Conservation (phyloP, 176 grass and related monocot species). For the Canna indica region DNA sequence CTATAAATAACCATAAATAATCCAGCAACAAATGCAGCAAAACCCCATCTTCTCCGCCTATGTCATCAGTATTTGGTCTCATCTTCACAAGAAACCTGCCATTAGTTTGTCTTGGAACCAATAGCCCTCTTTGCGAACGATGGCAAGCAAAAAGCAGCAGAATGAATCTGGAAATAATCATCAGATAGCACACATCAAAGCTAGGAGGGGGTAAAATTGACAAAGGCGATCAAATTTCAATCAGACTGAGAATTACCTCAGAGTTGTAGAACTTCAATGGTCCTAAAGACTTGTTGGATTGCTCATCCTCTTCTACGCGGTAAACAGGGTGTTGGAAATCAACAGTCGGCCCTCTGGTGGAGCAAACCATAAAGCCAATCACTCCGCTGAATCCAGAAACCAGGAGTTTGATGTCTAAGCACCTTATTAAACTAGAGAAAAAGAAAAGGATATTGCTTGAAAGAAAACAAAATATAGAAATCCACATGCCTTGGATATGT, state of each 20-base stretch:
- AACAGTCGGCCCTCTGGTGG: constrained; percentile 59
- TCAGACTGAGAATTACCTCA: constrained; percentile 34
- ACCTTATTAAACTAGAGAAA: background rate
- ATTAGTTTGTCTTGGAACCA: constrained; percentile 34
- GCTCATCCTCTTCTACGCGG: constrained; percentile 62
- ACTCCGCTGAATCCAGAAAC: constrained; percentile 53
- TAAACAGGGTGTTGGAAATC: constrained; percentile 75
- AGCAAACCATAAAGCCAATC: constrained; percentile 97
- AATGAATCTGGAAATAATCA: constrained; percentile 47
- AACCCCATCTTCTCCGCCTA: background rate
- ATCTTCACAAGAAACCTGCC: background rate
- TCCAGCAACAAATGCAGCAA: background rate
- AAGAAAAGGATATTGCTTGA: background rate
- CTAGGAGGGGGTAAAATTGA: background rate
- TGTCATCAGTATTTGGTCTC: background rate
- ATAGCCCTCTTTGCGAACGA: constrained; percentile 82
- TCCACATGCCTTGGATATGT: constrained; percentile 77
- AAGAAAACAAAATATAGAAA: background rate
- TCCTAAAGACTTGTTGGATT: constrained; percentile 57
- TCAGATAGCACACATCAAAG: background rate
- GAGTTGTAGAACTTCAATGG: constrained; percentile 89
- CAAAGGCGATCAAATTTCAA: background rate
- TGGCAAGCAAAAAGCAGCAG: constrained; percentile 82
- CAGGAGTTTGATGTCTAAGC: background rate
- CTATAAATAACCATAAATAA: background rate